phyloP scores from a whole-genome alignment of 176 grass and related monocot genomes.

The Musa acuminata region DNA sequence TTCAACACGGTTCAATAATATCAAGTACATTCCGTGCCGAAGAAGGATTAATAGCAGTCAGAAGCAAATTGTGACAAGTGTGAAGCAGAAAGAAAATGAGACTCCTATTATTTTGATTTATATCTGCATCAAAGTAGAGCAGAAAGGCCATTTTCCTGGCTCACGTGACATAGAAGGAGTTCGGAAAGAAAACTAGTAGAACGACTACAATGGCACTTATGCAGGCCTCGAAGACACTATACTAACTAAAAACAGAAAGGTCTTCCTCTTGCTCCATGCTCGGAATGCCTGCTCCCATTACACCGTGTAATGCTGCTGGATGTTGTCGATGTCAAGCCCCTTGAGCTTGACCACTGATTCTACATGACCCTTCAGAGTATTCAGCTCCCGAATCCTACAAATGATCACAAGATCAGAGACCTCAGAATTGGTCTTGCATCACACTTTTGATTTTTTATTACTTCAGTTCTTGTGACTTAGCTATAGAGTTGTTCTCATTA shows the following conservation, averaged over 20 bases:
- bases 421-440: not conserved
- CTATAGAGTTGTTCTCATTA: not conserved
- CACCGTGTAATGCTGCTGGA: slow-evolving; percentile 73
- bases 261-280: not conserved
- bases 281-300: slow-evolving; percentile 11
- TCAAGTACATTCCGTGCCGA: no score
- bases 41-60: no score
- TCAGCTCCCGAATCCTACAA: slow-evolving; percentile 61
- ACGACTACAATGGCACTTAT: not conserved
- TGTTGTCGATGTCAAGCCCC: slow-evolving; percentile 56
- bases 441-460: not conserved
- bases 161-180: not conserved
- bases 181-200: not conserved
- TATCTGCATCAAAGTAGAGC: not conserved
- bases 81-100: no score
- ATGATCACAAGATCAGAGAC: not conserved
- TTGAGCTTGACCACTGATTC: slow-evolving; percentile 76
- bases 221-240: not conserved
- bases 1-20: no score
- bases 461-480: not conserved
- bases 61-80: no score
- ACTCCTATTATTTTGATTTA: not conserved
- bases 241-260: not conserved
- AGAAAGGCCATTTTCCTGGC: not conserved
- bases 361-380: slow-evolving; percentile 56